Percentiles rank a stretch among this genome's conserved stretches.
Evolutionary conservation across 148 eudicot species (phyloP).

Genomic region (Mesembryanthemum crystallinum): DNA sequence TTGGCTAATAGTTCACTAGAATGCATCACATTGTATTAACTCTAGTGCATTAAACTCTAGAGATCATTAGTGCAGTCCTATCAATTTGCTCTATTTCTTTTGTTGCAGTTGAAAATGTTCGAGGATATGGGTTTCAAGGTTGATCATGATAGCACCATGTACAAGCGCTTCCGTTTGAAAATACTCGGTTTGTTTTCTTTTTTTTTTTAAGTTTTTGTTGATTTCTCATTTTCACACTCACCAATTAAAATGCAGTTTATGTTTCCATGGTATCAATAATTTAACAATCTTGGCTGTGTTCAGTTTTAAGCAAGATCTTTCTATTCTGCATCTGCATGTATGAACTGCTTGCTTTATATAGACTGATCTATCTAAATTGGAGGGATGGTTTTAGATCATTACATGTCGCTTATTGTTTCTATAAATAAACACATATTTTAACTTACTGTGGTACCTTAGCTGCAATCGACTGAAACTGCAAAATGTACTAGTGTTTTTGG

Average conservation of each 20-base stretch:
- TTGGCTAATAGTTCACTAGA: neutral
- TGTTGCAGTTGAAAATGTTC: constrained; percentile 73
- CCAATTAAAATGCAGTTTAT: neutral
- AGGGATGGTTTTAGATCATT: constrained; percentile 1
- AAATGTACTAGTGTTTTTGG: neutral
- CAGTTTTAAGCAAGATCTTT: neutral
- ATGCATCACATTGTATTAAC: constrained; percentile 1
- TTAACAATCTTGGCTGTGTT: neutral
- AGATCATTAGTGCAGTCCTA: neutral
- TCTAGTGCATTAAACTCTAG: neutral
- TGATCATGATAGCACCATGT: constrained; percentile 62
- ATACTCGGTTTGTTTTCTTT: constrained; percentile 48
- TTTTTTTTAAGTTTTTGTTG: neutral
- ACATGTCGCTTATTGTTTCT: neutral
- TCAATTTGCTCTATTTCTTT: neutral
- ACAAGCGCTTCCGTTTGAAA: constrained; percentile 83
- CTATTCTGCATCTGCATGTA: too few relatives aligned
- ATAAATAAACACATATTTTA: neutral
- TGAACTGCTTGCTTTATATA: neutral
- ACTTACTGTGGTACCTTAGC: neutral
- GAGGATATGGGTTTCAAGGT: constrained; percentile 87
- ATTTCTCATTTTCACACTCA: neutral
- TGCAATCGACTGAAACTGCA: too few relatives aligned
- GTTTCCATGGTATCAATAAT: neutral
- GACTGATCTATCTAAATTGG: neutral